Conservation (phyloP, 345 rosid genomes). For the Ricinus communis region DNA sequence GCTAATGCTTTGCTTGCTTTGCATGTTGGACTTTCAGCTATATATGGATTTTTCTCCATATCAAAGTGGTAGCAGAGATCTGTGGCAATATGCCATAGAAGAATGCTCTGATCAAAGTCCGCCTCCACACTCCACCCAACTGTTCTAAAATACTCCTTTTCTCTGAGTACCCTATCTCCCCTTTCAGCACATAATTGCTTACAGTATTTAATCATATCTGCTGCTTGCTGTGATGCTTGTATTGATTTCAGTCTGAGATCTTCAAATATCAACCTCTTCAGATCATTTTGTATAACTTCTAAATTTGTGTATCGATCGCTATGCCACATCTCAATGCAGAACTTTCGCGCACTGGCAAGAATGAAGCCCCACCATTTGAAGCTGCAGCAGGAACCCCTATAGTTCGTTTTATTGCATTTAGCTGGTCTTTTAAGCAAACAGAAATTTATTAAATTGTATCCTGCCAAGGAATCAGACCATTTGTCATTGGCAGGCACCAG, state of each 20-base stretch:
- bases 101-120: constrained; percentile 24
- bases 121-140: constrained; percentile 3
- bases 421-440: background rate
- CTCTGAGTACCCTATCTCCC: background rate
- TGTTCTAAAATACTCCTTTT: background rate
- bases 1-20: constrained; percentile 30
- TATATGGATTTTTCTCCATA: background rate
- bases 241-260: background rate
- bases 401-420: background rate
- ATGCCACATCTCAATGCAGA: background rate
- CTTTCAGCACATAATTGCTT: background rate
- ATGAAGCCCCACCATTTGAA: too few relatives aligned
- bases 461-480: background rate
- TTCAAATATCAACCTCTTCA: background rate
- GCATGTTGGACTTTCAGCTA: background rate
- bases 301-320: background rate
- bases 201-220: background rate
- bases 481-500: background rate
- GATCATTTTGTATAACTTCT: background rate
- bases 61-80: constrained; percentile 27
- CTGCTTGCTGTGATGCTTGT: background rate
- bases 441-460: background rate
- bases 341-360: background rate
- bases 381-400: too few relatives aligned
- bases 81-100: constrained; percentile 28